phyloP scores from a whole-genome alignment of 2,329 filamentous ascomycete species.

The Penicillium griseofulvum region DNA sequence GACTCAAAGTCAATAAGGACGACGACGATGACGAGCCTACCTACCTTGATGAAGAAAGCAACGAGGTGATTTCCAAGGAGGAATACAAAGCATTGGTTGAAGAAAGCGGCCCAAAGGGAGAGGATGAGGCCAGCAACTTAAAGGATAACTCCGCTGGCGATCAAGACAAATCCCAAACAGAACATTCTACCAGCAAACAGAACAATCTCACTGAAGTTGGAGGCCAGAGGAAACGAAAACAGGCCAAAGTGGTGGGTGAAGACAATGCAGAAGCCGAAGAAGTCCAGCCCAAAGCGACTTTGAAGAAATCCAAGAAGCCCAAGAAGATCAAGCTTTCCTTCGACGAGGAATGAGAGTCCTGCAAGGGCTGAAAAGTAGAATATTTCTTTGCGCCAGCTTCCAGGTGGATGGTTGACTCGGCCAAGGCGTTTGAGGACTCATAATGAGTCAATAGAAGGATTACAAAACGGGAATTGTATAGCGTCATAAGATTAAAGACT shows the following conservation, averaged over 20 bases:
- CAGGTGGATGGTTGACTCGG: not conserved
- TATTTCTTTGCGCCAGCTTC: not conserved
- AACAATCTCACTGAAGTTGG: slow-evolving; percentile 41
- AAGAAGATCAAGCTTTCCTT: slow-evolving; percentile 50
- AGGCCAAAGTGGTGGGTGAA: slow-evolving; percentile 42
- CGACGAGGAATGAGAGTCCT: slow-evolving; percentile 32
- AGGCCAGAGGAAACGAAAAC: slow-evolving; percentile 42
- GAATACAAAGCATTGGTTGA: slow-evolving; percentile 40
- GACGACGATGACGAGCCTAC: slow-evolving; percentile 45
- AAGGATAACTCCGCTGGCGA: slow-evolving; percentile 14
- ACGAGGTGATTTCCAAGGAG: slow-evolving; percentile 45
- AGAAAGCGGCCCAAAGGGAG: slow-evolving; percentile 18
- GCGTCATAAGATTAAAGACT: not conserved
- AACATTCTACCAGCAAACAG: slow-evolving; percentile 28
- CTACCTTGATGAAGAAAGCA: slow-evolving; percentile 46
- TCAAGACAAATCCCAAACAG: slow-evolving; percentile 13
- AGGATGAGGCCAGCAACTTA: slow-evolving; percentile 10
- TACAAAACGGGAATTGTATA: slow-evolving; percentile 4
- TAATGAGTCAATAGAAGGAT: slow-evolving; percentile 17
- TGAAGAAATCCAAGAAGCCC: slow-evolving; percentile 41
- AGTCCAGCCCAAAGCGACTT: slow-evolving; percentile 21
- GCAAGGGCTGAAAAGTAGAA: not conserved
- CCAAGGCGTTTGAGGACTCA: slow-evolving; percentile 10
- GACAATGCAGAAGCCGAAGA: slow-evolving; percentile 29
- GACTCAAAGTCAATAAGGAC: slow-evolving; percentile 32